Evolutionary conservation across 2,329 filamentous ascomycete species (phyloP), one percentile per base, ranked within the genome.

Genomic region (Trichoderma polysporum): DNA sequence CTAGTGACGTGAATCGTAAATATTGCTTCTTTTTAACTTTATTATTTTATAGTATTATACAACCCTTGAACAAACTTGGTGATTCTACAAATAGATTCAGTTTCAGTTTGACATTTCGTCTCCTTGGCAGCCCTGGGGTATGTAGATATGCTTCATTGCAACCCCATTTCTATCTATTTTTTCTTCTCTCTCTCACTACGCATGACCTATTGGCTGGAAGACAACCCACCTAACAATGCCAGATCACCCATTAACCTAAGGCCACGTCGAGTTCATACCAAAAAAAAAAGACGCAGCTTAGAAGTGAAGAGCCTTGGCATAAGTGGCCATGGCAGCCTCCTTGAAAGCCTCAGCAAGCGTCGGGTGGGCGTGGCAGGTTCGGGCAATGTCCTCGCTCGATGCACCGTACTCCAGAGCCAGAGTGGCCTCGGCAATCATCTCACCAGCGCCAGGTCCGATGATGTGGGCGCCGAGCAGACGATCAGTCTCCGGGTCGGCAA

Each of bases 341-440:
- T 99, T 99, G 88, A 99, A 98, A 52, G 95, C 95, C 85, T 99
- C 95, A 27, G 94, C 90, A 68, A 99, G 86, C 60, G 94, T 97
- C 66, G 95, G 95, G 83, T 99, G 95, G 66, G 95, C 95, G 82
- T 99, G 95, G 82, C 92, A 95, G 71, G 95, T 98, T 77, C 95
- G 88, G 69, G 91, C 93, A 77, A 97, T 92, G 80, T 97, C 95
- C 84, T 99, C 95, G 75, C 89, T 94, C 71, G 91, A 95, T 33
- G 95, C 95, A 71, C 95, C 95, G 77, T 99, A 99, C 84, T 99
- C 95, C 59, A 99, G 85, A 66, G 95, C 95, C 76, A 99, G 85
- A 13, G 94, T 95, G 71, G 91, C 95, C 84, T 99, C 95, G 2
- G 95, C 95, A 83, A 99, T 97, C 95, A 99, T 98, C 86, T 99